phyloP scores from a whole-genome alignment of 106 monocot genomes.

The Apostasia ramifera region DNA sequence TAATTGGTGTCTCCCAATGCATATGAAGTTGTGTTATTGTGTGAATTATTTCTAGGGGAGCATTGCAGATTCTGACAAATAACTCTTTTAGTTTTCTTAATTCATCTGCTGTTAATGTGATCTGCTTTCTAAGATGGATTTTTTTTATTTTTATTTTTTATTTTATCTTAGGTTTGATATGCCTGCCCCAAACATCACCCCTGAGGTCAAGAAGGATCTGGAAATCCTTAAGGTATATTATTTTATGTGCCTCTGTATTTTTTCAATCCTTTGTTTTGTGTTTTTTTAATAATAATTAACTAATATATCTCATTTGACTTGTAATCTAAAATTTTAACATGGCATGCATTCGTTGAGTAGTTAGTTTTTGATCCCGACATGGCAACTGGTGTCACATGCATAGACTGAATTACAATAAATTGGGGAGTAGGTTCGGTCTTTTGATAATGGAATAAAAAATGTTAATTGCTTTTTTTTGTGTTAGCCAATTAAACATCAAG shows the following conservation, averaged over 20 bases:
- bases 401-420: too few species aligned
- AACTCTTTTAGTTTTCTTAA: not conserved
- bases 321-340: too few species aligned
- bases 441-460: too few species aligned
- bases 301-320: too few species aligned
- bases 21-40: not conserved
- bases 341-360: too few species aligned
- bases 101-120: not conserved
- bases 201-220: constrained; percentile 86
- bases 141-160: not conserved
- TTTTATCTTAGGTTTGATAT: constrained; percentile 73
- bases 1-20: not conserved
- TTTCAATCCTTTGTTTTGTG: too few species aligned
- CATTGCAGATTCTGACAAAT: not conserved
- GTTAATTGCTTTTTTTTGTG: too few species aligned
- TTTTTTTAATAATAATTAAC: too few species aligned
- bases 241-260: not conserved
- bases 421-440: too few species aligned
- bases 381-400: too few species aligned
- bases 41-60: not conserved
- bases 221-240: constrained; percentile 70
- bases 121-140: not conserved
- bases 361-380: too few species aligned
- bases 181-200: constrained; percentile 82
- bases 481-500: too few species aligned